Evolutionary conservation across 2,329 filamentous ascomycete species (phyloP).

Genomic region (Trichoderma gracile): DNA sequence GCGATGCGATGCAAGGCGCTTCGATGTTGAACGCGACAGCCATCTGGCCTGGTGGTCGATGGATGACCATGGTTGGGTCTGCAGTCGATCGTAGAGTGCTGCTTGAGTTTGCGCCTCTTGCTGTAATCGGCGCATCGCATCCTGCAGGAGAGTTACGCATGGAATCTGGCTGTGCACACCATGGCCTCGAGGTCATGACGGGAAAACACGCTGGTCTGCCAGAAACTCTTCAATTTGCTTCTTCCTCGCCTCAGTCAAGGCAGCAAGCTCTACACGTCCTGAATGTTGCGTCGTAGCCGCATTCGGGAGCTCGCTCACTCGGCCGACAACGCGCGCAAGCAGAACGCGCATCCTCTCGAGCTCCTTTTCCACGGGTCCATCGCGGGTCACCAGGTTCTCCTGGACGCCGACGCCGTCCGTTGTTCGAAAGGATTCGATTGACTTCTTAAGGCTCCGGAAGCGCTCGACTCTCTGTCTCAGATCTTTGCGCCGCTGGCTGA

Average conservation of each 20-base stretch:
- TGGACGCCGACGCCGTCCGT: conserved; percentile 50
- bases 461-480: conserved; percentile 46
- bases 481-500: conserved; percentile 45
- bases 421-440: conserved; percentile 48
- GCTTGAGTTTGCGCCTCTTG: too few relatives aligned
- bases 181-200: conserved; percentile 22
- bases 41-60: not conserved
- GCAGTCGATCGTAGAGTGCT: not conserved
- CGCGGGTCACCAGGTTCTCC: conserved; percentile 65
- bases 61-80: not conserved
- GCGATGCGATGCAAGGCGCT: not conserved
- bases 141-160: not conserved
- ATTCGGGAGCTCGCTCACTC: conserved; percentile 46
- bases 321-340: conserved; percentile 58
- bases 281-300: conserved; percentile 23
- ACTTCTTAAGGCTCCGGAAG: conserved; percentile 50
- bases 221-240: conserved; percentile 47
- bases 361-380: conserved; percentile 65
- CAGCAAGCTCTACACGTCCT: conserved; percentile 35
- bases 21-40: not conserved
- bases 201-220: conserved; percentile 32
- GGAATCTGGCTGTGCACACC: not conserved
- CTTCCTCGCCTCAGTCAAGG: conserved; percentile 44
- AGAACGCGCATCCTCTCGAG: conserved; percentile 66
- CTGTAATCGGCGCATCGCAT: not conserved